Conservation (phyloP, 2,329 filamentous ascomycete genomes). For the Achaetomium macrosporum region DNA sequence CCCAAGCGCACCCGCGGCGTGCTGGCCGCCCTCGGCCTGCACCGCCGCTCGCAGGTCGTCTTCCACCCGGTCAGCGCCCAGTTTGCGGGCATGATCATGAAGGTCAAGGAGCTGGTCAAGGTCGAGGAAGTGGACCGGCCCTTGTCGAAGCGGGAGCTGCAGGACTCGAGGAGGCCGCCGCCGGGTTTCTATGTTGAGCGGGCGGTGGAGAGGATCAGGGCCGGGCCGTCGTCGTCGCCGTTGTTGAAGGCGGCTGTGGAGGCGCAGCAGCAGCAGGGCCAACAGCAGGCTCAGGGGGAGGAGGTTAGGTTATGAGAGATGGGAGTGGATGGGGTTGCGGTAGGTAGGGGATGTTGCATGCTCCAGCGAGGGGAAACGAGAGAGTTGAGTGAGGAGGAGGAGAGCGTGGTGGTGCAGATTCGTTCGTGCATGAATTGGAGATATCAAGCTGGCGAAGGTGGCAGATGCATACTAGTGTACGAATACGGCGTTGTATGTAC, state of each 20-base stretch:
- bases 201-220: constrained; percentile 47
- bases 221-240: constrained; percentile 29
- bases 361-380: too few relatives aligned
- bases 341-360: too few relatives aligned
- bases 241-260: constrained; percentile 30
- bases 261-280: neutral
- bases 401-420: too few relatives aligned
- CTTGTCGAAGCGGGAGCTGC: constrained; percentile 62
- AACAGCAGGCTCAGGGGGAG: neutral
- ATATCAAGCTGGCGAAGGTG: too few relatives aligned
- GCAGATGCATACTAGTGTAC: too few relatives aligned
- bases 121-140: constrained; percentile 69
- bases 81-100: constrained; percentile 85
- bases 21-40: constrained; percentile 77
- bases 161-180: constrained; percentile 66
- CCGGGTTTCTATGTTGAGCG: constrained; percentile 72
- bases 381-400: too few relatives aligned
- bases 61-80: constrained; percentile 80
- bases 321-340: too few relatives aligned
- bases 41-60: constrained; percentile 77
- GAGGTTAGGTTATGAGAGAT: constrained; percentile 18
- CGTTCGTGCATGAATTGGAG: too few relatives aligned
- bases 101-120: constrained; percentile 84
- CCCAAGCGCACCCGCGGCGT: constrained; percentile 74
- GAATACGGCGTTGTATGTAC: too few relatives aligned